Evolutionary conservation across 2,329 filamentous ascomycete species (phyloP), one percentile per base, ranked within the genome.

Genomic region (Helotiales sp.): DNA sequence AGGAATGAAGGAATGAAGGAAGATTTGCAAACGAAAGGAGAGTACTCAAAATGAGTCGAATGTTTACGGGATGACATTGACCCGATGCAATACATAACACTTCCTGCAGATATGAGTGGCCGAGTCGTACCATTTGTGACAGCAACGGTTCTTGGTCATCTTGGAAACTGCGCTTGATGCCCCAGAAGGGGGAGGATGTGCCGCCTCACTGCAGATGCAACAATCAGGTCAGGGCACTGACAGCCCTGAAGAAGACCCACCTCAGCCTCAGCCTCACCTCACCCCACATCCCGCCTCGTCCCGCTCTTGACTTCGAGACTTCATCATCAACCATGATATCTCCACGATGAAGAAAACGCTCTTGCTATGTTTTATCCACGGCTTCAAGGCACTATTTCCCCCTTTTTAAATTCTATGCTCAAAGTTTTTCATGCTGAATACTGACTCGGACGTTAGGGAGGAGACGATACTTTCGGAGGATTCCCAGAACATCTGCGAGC

Each of bases 331-430:
- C 34, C 49, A 67, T 68, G 66, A 63, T 13, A 37, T 45, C 66
- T 26, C 30, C 75, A 86, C 79, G 67, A 90, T 89, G 86, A 91
- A 90, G 83, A 93, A 92, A 81, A 96, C 91, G 66, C 80, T 96
- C 43, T 80, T 96, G 45, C 81, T 96, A 67, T 92, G 91, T 77
- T 96, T 96, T 79, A 92, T 96, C 69, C 93, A 96, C 79, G 93
- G 93, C 77, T 96, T 96, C 86, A 93, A 96, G 85, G 87, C 89
- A 75, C 49, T 74, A 5, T 13, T 17, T 65, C 5, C n/a, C 55
- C 4, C 4, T 17, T 20, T 28, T 4, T 22, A 28, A 49, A 8
- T 50, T 52, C 22, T 26, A 26, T 28, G 28, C 7, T 3, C 28
- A 22, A 2, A 34, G 28, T 13, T 13, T 1, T 4, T 5, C 17